Percentiles rank a stretch among this genome's conserved stretches.
Conservation (phyloP, 2,329 filamentous ascomycete species). For the Diaporthe capsici region DNA sequence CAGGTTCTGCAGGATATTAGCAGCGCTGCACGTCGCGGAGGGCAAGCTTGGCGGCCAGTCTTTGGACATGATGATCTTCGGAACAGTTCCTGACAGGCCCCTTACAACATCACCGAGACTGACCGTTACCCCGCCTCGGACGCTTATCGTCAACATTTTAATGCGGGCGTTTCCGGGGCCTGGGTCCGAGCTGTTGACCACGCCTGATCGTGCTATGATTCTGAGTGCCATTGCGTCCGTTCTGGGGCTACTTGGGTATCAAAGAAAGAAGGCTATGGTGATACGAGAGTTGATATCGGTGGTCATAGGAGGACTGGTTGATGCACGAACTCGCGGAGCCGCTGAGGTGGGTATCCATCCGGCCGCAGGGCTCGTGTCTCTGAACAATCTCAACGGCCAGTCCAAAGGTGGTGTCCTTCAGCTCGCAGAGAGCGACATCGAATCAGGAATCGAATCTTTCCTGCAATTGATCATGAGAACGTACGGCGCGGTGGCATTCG, state of each 20-base stretch:
- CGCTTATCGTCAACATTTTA: constrained; percentile 74
- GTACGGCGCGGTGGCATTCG: constrained; percentile 73
- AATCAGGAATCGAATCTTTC: constrained; percentile 75
- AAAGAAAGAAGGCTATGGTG: constrained; percentile 92
- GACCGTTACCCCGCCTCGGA: constrained; percentile 68
- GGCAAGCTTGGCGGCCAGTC: constrained; percentile 74
- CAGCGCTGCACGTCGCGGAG: constrained; percentile 75
- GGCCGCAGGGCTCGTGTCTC: constrained; percentile 84
- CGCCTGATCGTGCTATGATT: constrained; percentile 83
- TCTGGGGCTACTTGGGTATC: constrained; percentile 82
- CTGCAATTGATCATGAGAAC: constrained; percentile 72
- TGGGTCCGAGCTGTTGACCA: constrained; percentile 76
- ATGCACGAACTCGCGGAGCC: constrained; percentile 91
- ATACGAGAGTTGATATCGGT: constrained; percentile 87
- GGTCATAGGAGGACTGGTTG: constrained; percentile 86
- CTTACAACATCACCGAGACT: constrained; percentile 69
- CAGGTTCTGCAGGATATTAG: constrained; percentile 78
- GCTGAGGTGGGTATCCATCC: constrained; percentile 98
- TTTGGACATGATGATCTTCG: constrained; percentile 76
- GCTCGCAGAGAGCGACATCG: constrained; percentile 74
- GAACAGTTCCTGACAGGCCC: constrained; percentile 66
- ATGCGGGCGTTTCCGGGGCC: constrained; percentile 80
- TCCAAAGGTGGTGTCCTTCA: constrained; percentile 69
- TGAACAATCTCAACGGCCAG: constrained; percentile 70
- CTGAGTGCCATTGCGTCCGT: constrained; percentile 90